Evolutionary conservation across 169 alveolate genomes (phyloP).

Genomic region (Eimeria falciformis): DNA sequence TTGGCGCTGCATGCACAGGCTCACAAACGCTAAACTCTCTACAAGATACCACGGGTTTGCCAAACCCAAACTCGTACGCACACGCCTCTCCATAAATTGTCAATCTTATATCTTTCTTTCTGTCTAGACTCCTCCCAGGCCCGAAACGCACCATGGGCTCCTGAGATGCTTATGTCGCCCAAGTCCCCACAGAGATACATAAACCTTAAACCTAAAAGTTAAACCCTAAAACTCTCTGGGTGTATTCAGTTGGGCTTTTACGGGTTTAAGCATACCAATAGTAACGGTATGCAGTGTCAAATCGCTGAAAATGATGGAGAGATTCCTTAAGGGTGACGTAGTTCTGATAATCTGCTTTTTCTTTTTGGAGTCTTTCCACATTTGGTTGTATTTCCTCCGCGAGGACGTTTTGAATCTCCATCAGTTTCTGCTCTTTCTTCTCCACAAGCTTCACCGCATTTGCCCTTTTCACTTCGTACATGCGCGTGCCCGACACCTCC

Average conservation of each 20-base stretch:
- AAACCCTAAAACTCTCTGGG: too few relatives aligned
- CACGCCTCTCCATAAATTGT: too few relatives aligned
- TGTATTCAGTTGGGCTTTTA: too few relatives aligned
- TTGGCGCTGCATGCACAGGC: conserved; percentile 21
- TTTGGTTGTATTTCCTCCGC: conserved; percentile 84
- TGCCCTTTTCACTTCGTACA: conserved; percentile 96
- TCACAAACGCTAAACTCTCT: too few relatives aligned
- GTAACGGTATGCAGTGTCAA: conserved; percentile 70
- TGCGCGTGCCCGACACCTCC: conserved; percentile 98
- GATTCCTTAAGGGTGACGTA: conserved; percentile 51
- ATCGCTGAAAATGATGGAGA: conserved; percentile 55
- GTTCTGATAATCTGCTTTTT: conserved; percentile 77
- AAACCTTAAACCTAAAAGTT: too few relatives aligned
- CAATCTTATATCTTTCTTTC: too few relatives aligned
- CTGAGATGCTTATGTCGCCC: not conserved
- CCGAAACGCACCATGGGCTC: too few relatives aligned
- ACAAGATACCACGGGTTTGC: too few relatives aligned
- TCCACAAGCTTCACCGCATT: conserved; percentile 92
- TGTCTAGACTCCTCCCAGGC: too few relatives aligned
- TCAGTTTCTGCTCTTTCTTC: conserved; percentile 88
- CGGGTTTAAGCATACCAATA: conserved; percentile 27
- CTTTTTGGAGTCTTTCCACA: conserved; percentile 82
- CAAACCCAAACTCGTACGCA: too few relatives aligned
- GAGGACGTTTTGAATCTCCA: conserved; percentile 83
- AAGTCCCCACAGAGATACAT: too few relatives aligned